Evolutionary conservation across 192 early-diverging fungal genomes (phyloP), one percentile per base, ranked within the genome.

Genomic region (Endogone sp.): DNA sequence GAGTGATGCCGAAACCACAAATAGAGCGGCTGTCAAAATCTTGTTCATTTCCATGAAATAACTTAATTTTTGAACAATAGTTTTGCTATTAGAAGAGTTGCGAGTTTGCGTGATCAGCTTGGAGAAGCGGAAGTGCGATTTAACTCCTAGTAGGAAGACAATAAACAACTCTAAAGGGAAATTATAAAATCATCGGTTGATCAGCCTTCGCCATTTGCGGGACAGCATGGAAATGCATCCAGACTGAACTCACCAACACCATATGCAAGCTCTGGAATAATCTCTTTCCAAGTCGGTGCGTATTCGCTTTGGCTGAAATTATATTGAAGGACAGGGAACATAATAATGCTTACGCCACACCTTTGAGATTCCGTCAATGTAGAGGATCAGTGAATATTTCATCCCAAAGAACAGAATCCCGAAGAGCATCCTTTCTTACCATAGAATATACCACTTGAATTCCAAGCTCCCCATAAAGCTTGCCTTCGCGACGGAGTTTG

Each of bases 371-470:
- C 24, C 57, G n/a, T 28, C 57, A 55, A 63, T 23, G 60, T 31
- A 65, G 28, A 44, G 4, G 4, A 13, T 44, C 37, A 44, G 37
- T 44, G 13, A 44, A 44, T 44, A 44, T n/a, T n/a, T n/a, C n/a
- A n/a, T n/a, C n/a, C n/a, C n/a, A n/a, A n/a, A 56, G 55, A 11
- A 56, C 11, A 11, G 11, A 56, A 56, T n/a, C n/a, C n/a, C 55
- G 55, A 56, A 56, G 24, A 62, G 37, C 60, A 63, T 24, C n/a
- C 16, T 37, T 4, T 66, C 31, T 37, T 69, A 73, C 44, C 68
- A 75, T n/a, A 78, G 49, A n/a, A 81, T 75, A 24, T 81, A 81
- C 56, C 73, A 78, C 60, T 71, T 71, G 29, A 78, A 78, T 72
- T 81, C 79, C 58, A 58, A 71, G 44, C 76, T 78, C 26, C 73